These are phyloP conservation scores for Agrocybe praecox DNA, from an alignment of 768 basidiomycete species.

Conservation along the genomic window DNA sequence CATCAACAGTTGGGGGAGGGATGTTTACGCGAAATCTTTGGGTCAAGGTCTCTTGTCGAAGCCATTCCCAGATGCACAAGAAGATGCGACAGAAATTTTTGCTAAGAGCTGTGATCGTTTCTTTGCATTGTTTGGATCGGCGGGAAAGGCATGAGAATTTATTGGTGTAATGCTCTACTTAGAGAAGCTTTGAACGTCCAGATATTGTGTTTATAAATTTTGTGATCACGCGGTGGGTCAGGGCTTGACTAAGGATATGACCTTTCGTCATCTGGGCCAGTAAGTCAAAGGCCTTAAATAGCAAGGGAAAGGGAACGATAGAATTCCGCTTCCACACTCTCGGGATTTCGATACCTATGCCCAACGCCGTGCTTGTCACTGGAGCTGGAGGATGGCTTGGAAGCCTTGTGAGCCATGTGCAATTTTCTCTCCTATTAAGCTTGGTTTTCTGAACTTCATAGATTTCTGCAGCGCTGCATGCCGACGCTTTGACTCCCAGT, in stretches of 20 bases:
- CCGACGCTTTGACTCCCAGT: constrained; percentile 35
- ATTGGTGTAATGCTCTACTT: too few relatives aligned
- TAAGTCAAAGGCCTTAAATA: constrained; percentile 14
- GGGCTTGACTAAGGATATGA: too few relatives aligned
- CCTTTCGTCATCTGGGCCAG: too few relatives aligned
- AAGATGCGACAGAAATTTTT: constrained; percentile 46
- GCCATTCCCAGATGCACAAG: constrained; percentile 47
- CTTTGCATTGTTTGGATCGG: constrained; percentile 41
- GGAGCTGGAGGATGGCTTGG: constrained; percentile 46
- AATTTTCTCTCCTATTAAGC: not conserved
- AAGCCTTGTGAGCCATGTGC: constrained; percentile 29
- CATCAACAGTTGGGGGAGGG: constrained; percentile 48
- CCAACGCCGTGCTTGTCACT: constrained; percentile 43
- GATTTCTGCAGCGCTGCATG: constrained; percentile 36
- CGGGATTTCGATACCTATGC: constrained; percentile 11
- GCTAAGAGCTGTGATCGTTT: constrained; percentile 41
- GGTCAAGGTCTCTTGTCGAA: constrained; percentile 32
- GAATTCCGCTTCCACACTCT: not conserved
- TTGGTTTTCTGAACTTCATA: constrained; percentile 14
- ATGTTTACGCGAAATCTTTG: constrained; percentile 41
- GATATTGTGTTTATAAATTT: too few relatives aligned
- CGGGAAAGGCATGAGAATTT: constrained; percentile 34
- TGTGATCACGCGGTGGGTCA: too few relatives aligned
- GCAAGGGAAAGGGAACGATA: not conserved
- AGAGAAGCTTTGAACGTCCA: too few relatives aligned